A percentile compares a stretch with the other conserved stretches of the same genome.
Conservation (phyloP, 192 early-diverging fungal genomes). For the Chytriomyces hyalinus region DNA sequence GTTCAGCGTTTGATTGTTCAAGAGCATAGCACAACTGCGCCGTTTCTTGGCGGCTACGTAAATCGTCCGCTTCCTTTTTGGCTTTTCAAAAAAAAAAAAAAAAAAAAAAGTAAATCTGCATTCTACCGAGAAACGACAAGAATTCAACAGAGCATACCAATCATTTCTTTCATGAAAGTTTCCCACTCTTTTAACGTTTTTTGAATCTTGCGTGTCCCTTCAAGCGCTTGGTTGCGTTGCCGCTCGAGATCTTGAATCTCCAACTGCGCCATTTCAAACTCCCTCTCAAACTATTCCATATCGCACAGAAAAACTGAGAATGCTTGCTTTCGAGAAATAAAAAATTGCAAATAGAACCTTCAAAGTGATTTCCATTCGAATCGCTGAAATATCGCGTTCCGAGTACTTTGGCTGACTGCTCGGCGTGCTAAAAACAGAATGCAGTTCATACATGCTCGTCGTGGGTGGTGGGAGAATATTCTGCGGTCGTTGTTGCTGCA, state of each 20-base stretch:
- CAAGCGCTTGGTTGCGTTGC: constrained; percentile 12
- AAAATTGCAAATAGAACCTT: constrained; percentile 15
- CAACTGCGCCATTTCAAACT: constrained; percentile 48
- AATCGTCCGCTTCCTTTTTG: constrained; percentile 33
- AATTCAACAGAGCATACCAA: constrained; percentile 20
- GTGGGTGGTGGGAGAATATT: background rate
- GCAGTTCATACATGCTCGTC: constrained; percentile 32
- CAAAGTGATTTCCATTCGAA: constrained; percentile 16
- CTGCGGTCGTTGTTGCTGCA: background rate
- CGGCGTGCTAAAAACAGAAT: constrained; percentile 39
- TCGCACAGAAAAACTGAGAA: constrained; percentile 16
- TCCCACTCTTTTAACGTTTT: constrained; percentile 46
- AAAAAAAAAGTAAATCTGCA: no score
- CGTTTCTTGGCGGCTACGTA: background rate
- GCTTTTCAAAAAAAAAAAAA: background rate
- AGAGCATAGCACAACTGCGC: background rate
- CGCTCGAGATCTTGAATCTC: constrained; percentile 42
- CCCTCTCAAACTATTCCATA: constrained; percentile 45
- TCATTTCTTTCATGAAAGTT: constrained; percentile 40
- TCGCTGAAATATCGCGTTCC: constrained; percentile 44
- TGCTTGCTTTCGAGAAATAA: background rate
- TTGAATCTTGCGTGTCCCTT: constrained; percentile 27
- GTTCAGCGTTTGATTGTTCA: constrained; percentile 14
- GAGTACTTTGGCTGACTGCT: constrained; percentile 45
- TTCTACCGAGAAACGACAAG: background rate